These are phyloP conservation scores for Nicotiana obtusifolia DNA, from an alignment of 257 asterid species.

Conservation along the genomic window DNA sequence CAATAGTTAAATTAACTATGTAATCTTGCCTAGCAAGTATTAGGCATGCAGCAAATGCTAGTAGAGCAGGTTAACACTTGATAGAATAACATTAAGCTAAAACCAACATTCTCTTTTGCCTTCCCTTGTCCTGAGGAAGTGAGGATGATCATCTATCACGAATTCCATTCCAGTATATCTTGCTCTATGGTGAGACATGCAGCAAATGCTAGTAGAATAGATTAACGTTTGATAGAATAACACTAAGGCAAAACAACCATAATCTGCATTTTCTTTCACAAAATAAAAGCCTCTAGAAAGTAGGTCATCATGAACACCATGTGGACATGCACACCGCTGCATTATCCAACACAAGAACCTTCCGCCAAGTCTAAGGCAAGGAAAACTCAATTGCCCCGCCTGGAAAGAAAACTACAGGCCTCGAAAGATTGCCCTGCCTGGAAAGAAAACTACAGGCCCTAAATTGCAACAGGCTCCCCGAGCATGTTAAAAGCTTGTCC, in stretches of 20 bases:
- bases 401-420: not conserved
- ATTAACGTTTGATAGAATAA: not conserved
- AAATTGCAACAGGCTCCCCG: no score
- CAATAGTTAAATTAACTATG: not conserved
- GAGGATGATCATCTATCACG: not conserved
- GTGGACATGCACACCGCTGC: not conserved
- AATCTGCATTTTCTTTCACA: not conserved
- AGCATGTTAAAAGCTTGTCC: no score
- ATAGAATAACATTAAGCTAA: not conserved
- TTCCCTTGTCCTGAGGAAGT: not conserved
- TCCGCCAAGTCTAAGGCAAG: not conserved
- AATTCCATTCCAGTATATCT: not conserved
- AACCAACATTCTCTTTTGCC: not conserved
- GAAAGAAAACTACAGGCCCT: not conserved
- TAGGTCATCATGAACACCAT: not conserved
- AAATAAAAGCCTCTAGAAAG: not conserved
- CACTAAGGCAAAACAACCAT: not conserved
- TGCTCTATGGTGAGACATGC: not conserved
- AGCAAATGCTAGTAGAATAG: not conserved
- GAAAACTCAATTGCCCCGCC: not conserved
- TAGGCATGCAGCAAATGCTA: no score
- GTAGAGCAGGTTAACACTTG: no score
- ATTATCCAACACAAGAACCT: not conserved
- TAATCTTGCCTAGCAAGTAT: not conserved
- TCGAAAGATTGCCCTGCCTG: not conserved